phyloP scores from a whole-genome alignment of 2,329 filamentous ascomycete genomes.

The Ophiostoma piceae region DNA sequence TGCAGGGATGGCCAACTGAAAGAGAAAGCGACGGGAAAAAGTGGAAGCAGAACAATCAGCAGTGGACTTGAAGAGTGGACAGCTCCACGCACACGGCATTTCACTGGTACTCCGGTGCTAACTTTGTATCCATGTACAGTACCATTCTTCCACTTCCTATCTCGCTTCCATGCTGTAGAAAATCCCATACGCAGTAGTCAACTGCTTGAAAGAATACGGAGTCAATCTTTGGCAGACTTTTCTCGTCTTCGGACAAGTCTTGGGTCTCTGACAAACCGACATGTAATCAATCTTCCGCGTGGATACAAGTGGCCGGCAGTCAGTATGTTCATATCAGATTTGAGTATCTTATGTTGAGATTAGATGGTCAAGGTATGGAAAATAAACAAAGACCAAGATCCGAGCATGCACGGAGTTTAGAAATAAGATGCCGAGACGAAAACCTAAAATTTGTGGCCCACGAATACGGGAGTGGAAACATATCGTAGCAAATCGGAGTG shows the following conservation, averaged over 20 bases:
- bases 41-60: background rate
- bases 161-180: background rate
- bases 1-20: background rate
- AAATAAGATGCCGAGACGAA: background rate
- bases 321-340: background rate
- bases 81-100: no score
- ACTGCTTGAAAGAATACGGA: background rate
- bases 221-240: background rate
- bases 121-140: background rate
- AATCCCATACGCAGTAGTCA: background rate
- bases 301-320: background rate
- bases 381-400: background rate
- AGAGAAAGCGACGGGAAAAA: background rate
- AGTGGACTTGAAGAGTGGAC: background rate
- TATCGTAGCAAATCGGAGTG: background rate
- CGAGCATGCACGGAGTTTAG: background rate
- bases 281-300: background rate
- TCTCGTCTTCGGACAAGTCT: background rate
- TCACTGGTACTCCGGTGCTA: background rate
- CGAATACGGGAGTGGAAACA: background rate
- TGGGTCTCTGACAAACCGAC: background rate
- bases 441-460: background rate
- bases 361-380: background rate
- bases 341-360: background rate
- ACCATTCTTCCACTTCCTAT: background rate